Evolutionary conservation across 2,329 filamentous ascomycete species (phyloP).

Genomic region (Plectosphaerella sp.): DNA sequence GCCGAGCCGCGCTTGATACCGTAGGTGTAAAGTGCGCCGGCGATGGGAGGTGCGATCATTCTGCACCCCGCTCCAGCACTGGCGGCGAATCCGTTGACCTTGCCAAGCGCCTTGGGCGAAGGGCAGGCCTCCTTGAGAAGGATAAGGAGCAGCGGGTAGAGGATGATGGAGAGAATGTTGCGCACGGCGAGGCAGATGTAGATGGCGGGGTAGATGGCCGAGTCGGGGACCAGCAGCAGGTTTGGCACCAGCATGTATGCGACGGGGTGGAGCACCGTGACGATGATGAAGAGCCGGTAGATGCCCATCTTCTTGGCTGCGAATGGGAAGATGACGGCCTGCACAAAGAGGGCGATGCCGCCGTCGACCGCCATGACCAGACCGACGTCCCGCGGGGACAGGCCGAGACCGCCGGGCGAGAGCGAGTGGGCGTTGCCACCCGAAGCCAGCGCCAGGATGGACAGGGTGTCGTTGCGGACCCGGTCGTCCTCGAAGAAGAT

Average conservation of each 20-base stretch:
- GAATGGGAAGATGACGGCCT: constrained; percentile 57
- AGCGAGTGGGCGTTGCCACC: constrained; percentile 36
- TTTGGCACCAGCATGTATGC: constrained; percentile 56
- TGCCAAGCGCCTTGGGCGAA: constrained; percentile 50
- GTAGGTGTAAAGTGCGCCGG: constrained; percentile 59
- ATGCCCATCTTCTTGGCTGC: constrained; percentile 55
- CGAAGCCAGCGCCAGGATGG: constrained; percentile 21
- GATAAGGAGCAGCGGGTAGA: constrained; percentile 64
- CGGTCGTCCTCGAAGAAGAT: constrained; percentile 86
- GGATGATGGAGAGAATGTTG: constrained; percentile 57
- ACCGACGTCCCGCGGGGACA: constrained; percentile 59
- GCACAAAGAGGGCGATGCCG: constrained; percentile 53
- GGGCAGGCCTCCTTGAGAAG: constrained; percentile 64
- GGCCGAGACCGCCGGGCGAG: constrained; percentile 55
- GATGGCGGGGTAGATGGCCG: constrained; percentile 49
- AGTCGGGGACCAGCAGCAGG: constrained; percentile 50
- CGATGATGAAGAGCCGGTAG: constrained; percentile 52
- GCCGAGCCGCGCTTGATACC: constrained; percentile 56
- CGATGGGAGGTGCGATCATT: constrained; percentile 62
- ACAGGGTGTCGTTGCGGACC: constrained; percentile 25
- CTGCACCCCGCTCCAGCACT: constrained; percentile 62
- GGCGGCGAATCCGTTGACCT: constrained; percentile 62
- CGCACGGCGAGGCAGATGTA: constrained; percentile 54
- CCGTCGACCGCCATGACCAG: constrained; percentile 57
- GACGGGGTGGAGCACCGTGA: constrained; percentile 57